Evolutionary conservation across 257 asterid genomes (phyloP).

Genomic region (Anisodus tanguticus): DNA sequence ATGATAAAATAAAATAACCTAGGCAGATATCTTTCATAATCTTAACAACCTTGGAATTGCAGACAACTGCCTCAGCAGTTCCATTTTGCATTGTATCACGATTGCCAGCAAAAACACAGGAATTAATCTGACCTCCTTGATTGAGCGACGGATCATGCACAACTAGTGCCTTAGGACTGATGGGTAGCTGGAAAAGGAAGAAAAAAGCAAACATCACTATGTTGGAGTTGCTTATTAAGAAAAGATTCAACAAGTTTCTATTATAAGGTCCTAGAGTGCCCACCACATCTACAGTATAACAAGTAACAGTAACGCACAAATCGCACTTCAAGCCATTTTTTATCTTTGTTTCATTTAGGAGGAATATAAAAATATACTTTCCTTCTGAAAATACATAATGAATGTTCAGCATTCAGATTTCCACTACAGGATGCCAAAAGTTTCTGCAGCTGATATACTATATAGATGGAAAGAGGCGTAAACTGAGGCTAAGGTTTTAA

Average conservation of each 20-base stretch:
- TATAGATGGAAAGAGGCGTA: slow-evolving; percentile 4
- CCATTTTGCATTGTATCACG: slow-evolving; percentile 37
- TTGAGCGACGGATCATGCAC: slow-evolving; percentile 33
- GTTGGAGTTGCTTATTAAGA: slow-evolving; percentile 9
- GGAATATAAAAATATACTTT: slow-evolving; percentile 2
- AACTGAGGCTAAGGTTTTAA: not conserved
- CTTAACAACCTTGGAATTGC: slow-evolving; percentile 54
- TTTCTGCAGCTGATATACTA: not conserved
- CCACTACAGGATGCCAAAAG: not conserved
- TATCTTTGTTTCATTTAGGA: not conserved
- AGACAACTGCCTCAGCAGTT: slow-evolving; percentile 34
- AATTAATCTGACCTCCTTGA: slow-evolving; percentile 38
- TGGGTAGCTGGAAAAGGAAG: slow-evolving; percentile 52
- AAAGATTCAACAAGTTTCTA: not conserved
- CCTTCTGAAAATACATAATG: not conserved
- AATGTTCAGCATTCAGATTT: not conserved
- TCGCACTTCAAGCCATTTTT: not conserved
- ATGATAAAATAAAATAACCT: slow-evolving; percentile 12
- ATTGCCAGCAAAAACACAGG: slow-evolving; percentile 34
- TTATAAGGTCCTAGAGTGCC: slow-evolving; percentile 6
- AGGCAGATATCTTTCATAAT: not conserved
- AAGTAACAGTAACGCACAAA: not conserved
- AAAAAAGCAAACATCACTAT: slow-evolving; percentile 27
- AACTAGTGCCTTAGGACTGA: slow-evolving; percentile 34
- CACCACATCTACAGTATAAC: not conserved